Base-by-base conservation (phyloP, 805 yeast species). In the Wickerhamomyces chambardii region DNA sequence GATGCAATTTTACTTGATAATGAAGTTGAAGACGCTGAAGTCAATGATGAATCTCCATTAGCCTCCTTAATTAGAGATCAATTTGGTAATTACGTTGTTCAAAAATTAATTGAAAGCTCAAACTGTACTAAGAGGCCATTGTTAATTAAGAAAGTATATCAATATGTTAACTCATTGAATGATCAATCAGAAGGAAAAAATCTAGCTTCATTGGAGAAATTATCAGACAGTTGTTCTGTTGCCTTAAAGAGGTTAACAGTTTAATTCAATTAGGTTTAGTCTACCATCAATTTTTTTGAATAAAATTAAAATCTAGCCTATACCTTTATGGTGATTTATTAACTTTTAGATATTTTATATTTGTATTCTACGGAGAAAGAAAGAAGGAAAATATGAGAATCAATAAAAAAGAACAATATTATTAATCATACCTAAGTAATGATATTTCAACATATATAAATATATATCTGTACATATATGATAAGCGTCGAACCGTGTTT, bases 21-120 rank as follows among this genome's bases (percentile, higher is more conserved):
- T 43, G 57, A 56, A 9, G 27, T 34, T 18, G 58, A 58, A 33
- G 50, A 49, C 27, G 59, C 67, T 15, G 66, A 65, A 17, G 73
- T 80, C 28, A 73, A 67, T 36, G 89, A 80, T 44, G 71, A 72
- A 35, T 70, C 83, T 1, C 78, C 94, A 8, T 66, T 92, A 46
- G 84, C 89, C 17, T 66, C 81, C 39, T 89, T 92, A 97, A 87
- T 92, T 86, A 85, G 85, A 55, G 99, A 92, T 57, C 97, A 92
- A 56, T 92, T 82, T 61, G 99, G 97, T 17, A 92, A 92, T 58
- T 92, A 92, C 54, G 99, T 92, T 32, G 86, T 92, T 34, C 99
- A 92, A 58, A 89, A 90, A 56, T 70, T 92, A 48, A 89, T 92
- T 29, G 95, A 85, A 42, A 81, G 83, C 3, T 73, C 89, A 28